phyloP scores from a whole-genome alignment of 73 alveolate species.

The Stentor coeruleus region DNA sequence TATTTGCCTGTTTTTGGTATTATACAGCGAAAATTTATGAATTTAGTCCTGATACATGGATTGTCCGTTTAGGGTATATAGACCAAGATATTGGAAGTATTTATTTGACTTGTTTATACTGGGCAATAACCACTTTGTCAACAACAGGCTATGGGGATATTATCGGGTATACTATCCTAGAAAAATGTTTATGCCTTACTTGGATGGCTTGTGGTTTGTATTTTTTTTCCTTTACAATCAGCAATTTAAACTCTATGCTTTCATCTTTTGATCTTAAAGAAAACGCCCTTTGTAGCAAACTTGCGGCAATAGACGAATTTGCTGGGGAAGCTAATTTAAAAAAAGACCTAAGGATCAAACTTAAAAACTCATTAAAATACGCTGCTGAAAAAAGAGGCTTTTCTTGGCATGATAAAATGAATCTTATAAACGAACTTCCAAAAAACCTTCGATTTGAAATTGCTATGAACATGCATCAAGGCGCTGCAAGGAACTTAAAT shows the following conservation, averaged over 20 bases:
- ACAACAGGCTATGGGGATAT: constrained; percentile 10
- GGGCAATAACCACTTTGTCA: background rate
- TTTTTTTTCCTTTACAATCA: background rate
- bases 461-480: constrained; percentile 38
- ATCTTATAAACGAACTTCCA: background rate
- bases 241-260: background rate
- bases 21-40: background rate
- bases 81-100: background rate
- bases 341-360: background rate
- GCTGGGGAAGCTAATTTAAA: background rate
- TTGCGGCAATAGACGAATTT: background rate
- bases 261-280: background rate
- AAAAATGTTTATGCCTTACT: background rate
- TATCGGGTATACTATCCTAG: background rate
- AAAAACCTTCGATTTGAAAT: constrained; percentile 35
- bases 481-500: constrained; percentile 27
- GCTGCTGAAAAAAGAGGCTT: background rate
- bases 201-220: background rate
- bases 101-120: background rate
- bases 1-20: constrained; percentile 8
- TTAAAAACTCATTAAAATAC: background rate
- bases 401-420: background rate
- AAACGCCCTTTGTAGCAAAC: background rate
- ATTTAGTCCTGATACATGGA: background rate
- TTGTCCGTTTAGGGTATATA: background rate